Evolutionary conservation across 2,329 filamentous ascomycete species (phyloP).

Genomic region (Hypoxylon sp.): DNA sequence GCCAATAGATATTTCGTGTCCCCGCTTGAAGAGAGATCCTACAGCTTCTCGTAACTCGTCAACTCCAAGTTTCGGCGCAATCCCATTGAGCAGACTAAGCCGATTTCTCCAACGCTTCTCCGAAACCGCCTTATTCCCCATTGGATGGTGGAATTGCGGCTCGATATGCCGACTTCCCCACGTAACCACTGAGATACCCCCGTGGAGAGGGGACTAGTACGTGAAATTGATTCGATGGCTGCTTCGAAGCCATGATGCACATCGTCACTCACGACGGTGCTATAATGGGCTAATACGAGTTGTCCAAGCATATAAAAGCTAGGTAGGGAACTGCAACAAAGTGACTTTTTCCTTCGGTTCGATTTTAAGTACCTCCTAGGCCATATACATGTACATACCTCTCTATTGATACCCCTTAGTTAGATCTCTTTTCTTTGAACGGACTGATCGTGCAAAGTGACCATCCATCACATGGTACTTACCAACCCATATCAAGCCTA

Average conservation of each 20-base stretch:
- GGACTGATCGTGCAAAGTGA: neutral
- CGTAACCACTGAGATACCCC: slow-evolving; percentile 30
- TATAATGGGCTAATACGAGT: slow-evolving; percentile 7
- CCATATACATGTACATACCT: neutral
- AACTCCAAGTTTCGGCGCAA: slow-evolving; percentile 25
- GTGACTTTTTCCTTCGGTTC: neutral
- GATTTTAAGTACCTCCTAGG: neutral
- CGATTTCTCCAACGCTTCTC: slow-evolving; percentile 44
- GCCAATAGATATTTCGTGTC: neutral
- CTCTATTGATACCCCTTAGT: neutral
- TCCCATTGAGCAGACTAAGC: slow-evolving; percentile 23
- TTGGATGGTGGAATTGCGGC: slow-evolving; percentile 38
- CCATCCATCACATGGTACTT: neutral
- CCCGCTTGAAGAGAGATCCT: neutral
- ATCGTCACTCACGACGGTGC: slow-evolving; percentile 16
- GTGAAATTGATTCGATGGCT: slow-evolving; percentile 26
- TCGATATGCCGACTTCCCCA: slow-evolving; percentile 41
- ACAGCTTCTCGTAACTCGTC: neutral
- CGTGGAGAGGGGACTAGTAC: slow-evolving; percentile 8
- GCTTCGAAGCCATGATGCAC: slow-evolving; percentile 21
- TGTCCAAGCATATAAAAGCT: neutral
- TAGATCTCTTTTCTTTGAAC: neutral
- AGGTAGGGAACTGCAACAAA: neutral
- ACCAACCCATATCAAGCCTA: no score
- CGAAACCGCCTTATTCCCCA: slow-evolving; percentile 38